phyloP scores from a whole-genome alignment of 345 rosid species.

The Ceriops zippeliana region DNA sequence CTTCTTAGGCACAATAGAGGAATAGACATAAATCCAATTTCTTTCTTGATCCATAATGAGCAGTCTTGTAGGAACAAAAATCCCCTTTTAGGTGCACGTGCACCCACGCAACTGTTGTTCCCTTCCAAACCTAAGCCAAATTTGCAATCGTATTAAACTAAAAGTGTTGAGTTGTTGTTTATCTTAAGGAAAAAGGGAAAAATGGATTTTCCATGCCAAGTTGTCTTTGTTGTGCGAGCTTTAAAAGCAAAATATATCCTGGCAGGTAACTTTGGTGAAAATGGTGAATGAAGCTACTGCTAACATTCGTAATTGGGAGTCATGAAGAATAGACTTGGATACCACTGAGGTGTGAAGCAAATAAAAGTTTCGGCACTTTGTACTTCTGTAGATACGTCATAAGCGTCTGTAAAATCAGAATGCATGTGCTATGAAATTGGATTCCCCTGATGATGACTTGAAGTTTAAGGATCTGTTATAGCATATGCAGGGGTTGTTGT shows the following conservation, averaged over 20 bases:
- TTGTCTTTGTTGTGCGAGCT: neutral
- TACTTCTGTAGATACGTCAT: neutral
- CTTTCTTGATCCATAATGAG: neutral
- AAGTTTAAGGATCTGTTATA: neutral
- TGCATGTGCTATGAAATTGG: neutral
- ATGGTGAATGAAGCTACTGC: constrained; percentile 94
- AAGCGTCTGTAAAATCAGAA: neutral
- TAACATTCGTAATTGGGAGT: constrained; percentile 77
- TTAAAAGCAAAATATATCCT: neutral
- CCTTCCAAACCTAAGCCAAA: neutral
- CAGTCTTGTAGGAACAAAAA: neutral
- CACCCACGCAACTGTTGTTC: no score
- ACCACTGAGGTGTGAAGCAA: neutral
- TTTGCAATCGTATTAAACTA: neutral
- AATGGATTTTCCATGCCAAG: neutral
- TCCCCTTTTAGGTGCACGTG: neutral
- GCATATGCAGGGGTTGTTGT: neutral
- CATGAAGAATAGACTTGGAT: constrained; percentile 14
- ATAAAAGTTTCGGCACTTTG: neutral
- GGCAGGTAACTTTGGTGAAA: constrained; percentile 85
- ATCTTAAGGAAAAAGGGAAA: neutral
- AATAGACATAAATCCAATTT: neutral
- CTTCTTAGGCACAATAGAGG: neutral
- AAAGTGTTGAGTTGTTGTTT: neutral
- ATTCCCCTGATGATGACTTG: neutral